Evolutionary conservation across 1,284 basidiomycete species (phyloP), one percentile per base, ranked within the genome.

Genomic region (Vanrija sp.): DNA sequence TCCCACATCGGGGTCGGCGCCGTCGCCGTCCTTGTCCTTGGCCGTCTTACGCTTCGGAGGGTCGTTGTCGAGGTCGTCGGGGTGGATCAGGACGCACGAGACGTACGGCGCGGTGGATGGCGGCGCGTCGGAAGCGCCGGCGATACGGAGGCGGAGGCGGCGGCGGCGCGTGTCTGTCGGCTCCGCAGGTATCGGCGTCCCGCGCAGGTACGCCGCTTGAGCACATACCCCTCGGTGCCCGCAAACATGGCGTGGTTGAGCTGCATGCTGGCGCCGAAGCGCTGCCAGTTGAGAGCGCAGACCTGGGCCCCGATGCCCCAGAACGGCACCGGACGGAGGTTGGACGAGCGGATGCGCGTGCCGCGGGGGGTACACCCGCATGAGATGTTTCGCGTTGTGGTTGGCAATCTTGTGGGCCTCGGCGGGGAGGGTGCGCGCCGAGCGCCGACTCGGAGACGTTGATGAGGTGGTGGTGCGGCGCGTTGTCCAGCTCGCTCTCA

Each of bases 201-300:
- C 46, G 4, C 57, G 57, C 58, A 72, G 47, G 55, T 64, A 25
- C 71, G 61, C 51, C 1, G 96, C 71, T 98, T 98, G 43, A 97
- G 81, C 6, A 98, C 86, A 68, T 91, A 98, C 1, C 96, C 95
- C 12, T 83, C 82, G 16, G 85, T 82, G 4, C 87, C 88, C 58
- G 78, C 78, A 63, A 98, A 98, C 88, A 98, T 90, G 14, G 93
- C 89, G 63, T 89, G 85, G 68, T 97, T 98, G 71, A 97, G 87
- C 79, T 76, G 74, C 49, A 75, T 60, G 23, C 63, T 62, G 15
- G 53, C 64, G 89, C 89, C 91, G 64, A 87, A 87, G 0, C 92
- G 98, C 75, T 99, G 96, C 90, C 93, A 98, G 73, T 99, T 99
- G 56, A 98, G 82, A 8, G 95, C 92, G 0, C 96, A 93, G 16